These are phyloP conservation scores for Xylariaceae sp. DNA, from an alignment of 2,329 filamentous ascomycete genomes.

Conservation along the genomic window DNA sequence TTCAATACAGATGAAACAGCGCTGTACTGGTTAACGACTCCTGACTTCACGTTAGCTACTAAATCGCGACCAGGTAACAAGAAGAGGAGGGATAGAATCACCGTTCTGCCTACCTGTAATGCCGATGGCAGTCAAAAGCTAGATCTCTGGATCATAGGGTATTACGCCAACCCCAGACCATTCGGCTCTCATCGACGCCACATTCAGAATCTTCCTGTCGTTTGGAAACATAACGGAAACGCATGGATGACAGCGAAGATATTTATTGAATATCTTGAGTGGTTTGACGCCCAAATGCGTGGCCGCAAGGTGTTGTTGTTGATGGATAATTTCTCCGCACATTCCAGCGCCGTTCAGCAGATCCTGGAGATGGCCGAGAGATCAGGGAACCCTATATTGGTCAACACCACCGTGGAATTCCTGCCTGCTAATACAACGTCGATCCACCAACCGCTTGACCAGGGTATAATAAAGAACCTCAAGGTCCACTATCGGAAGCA, in stretches of 20 bases:
- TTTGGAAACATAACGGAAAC: background rate
- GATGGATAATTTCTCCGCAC: background rate
- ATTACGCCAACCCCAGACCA: background rate
- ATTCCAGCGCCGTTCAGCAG: background rate
- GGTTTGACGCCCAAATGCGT: background rate
- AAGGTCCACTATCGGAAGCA: background rate
- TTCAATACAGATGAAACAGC: background rate
- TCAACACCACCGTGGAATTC: background rate
- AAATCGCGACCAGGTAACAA: background rate
- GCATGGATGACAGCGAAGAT: background rate
- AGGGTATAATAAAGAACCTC: background rate
- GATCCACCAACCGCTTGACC: background rate
- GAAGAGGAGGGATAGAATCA: background rate
- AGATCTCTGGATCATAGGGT: background rate
- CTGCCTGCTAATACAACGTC: background rate
- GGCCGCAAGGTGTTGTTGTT: background rate
- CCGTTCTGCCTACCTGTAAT: background rate
- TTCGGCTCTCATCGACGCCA: background rate
- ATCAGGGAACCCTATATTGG: background rate
- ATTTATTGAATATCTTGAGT: background rate
- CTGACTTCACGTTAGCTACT: background rate
- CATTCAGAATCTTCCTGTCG: background rate
- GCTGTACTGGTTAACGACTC: background rate
- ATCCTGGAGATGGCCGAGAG: too few relatives aligned
- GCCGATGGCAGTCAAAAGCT: background rate